These are phyloP conservation scores for Aspergillus pseudoviridinutans DNA, from an alignment of 2,329 filamentous ascomycete species.

Conservation along the genomic window DNA sequence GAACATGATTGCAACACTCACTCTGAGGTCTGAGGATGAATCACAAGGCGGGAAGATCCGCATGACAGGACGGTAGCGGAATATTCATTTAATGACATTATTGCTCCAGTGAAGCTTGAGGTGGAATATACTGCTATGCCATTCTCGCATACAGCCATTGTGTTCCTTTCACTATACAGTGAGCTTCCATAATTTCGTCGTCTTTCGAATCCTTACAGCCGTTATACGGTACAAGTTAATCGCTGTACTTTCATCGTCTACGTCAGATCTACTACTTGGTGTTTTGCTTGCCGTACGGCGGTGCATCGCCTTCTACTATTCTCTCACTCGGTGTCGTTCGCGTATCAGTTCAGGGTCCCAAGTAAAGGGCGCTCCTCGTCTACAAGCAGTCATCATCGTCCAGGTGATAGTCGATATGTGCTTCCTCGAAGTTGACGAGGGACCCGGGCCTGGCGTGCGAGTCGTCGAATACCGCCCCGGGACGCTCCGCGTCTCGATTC, in stretches of 20 bases:
- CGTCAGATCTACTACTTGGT: too few species aligned
- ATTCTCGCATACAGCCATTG: background rate
- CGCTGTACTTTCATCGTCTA: too few species aligned
- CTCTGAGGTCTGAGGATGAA: background rate
- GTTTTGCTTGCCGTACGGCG: background rate
- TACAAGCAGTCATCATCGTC: background rate
- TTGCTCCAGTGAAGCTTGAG: background rate
- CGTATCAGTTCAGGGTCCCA: background rate
- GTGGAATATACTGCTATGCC: background rate
- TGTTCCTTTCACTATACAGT: background rate
- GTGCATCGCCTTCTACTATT: background rate
- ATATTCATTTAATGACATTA: background rate
- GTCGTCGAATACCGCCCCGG: constrained; percentile 8
- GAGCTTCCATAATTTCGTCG: background rate
- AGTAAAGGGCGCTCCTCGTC: background rate
- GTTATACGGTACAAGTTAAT: background rate
- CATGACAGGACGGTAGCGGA: background rate
- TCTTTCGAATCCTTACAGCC: background rate
- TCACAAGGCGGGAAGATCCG: background rate
- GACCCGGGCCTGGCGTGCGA: constrained; percentile 7
- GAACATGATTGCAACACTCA: background rate
- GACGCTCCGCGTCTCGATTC: constrained; percentile 7
- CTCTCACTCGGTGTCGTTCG: too few species aligned
- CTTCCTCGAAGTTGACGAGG: constrained; percentile 14
- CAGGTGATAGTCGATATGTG: constrained; percentile 9